phyloP scores from a whole-genome alignment of 2,329 filamentous ascomycete genomes.

The Gnomoniopsis smithogilvyi region DNA sequence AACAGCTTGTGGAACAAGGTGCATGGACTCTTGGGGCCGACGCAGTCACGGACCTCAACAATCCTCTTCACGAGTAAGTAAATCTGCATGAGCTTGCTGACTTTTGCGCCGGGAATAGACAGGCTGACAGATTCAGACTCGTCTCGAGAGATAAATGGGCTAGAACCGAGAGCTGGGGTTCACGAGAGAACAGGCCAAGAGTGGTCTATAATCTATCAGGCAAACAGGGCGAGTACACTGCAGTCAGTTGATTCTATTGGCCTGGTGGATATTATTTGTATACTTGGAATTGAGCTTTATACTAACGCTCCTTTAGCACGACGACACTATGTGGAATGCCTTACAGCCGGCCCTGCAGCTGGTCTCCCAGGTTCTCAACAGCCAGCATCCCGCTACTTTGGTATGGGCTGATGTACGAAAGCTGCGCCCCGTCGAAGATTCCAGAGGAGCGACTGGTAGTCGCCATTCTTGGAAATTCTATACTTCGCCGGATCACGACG shows the following conservation, averaged over 20 bases:
- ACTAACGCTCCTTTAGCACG: background rate
- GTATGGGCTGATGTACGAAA: constrained; percentile 11
- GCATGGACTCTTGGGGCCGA: constrained; percentile 7
- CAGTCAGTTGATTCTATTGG: background rate
- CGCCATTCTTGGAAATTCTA: background rate
- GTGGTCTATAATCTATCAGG: constrained; percentile 8
- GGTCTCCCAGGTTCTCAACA: constrained; percentile 6
- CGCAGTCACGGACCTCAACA: constrained; percentile 5
- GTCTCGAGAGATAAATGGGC: constrained; percentile 9
- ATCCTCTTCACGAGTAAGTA: constrained; percentile 13
- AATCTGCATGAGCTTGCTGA: background rate
- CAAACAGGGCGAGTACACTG: constrained; percentile 12
- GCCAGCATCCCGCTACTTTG: constrained; percentile 11
- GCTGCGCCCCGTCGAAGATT: background rate
- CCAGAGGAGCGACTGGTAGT: background rate
- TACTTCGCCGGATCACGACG: background rate
- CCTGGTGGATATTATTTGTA: background rate
- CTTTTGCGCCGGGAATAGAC: background rate
- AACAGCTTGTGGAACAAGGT: constrained; percentile 1
- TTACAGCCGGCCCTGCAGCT: constrained; percentile 15
- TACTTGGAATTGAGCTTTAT: background rate
- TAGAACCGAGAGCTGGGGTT: background rate
- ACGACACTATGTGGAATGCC: constrained; percentile 11
- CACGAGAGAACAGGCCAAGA: background rate
- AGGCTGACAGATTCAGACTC: background rate